Conservation (phyloP, 2,329 filamentous ascomycete genomes). For the Westerdykella ornata region DNA sequence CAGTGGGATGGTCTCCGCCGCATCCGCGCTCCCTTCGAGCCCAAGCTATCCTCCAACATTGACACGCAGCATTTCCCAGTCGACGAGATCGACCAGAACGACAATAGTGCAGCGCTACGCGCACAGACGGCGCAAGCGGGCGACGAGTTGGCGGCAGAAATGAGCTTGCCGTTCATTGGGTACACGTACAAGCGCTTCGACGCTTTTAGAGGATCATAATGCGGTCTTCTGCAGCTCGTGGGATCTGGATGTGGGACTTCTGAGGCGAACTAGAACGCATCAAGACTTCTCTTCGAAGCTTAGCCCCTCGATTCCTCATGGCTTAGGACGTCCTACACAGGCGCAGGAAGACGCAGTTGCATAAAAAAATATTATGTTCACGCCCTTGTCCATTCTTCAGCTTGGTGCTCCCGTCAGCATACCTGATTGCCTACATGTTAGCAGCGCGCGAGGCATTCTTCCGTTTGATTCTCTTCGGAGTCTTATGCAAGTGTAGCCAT, state of each 20-base stretch:
- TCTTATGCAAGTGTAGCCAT: no score
- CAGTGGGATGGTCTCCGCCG: slow-evolving; percentile 88
- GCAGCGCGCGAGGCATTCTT: slow-evolving; percentile 12
- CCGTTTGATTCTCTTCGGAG: no score
- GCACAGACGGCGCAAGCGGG: slow-evolving; percentile 69
- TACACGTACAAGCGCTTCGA: slow-evolving; percentile 98
- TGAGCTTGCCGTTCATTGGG: slow-evolving; percentile 92
- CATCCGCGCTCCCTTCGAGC: slow-evolving; percentile 94
- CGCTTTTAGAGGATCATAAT: slow-evolving; percentile 47
- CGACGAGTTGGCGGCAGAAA: slow-evolving; percentile 77
- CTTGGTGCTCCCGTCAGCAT: slow-evolving; percentile 1
- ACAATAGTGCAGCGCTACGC: slow-evolving; percentile 80
- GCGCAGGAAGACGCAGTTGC: no score
- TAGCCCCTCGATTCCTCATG: background rate
- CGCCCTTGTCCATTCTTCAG: no score
- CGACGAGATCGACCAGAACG: slow-evolving; percentile 95
- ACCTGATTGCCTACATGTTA: slow-evolving; percentile 10
- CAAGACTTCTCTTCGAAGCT: slow-evolving; percentile 9
- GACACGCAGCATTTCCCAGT: slow-evolving; percentile 99
- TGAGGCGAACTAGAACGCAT: slow-evolving; percentile 1
- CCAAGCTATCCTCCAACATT: slow-evolving; percentile 83
- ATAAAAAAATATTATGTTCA: no score
- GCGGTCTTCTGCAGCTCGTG: no score
- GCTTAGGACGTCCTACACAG: no score
- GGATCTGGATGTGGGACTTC: no score